phyloP scores from a whole-genome alignment of 2,329 filamentous ascomycete species.

The Spiromastix sp. region DNA sequence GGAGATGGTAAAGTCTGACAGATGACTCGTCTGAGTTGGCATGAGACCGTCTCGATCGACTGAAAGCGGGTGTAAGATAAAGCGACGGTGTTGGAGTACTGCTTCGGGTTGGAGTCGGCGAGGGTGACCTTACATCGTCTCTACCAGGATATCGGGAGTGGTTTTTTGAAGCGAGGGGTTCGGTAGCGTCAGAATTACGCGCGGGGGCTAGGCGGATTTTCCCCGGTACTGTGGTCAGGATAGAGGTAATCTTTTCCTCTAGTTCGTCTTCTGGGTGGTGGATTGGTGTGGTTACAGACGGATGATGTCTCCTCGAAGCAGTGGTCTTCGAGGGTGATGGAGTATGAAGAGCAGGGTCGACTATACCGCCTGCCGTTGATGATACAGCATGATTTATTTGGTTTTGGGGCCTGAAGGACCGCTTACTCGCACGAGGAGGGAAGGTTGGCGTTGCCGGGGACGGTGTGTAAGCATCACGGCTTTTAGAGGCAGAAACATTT shows the following conservation, averaged over 20 bases:
- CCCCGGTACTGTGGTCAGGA: constrained; percentile 66
- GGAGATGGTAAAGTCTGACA: constrained; percentile 87
- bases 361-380: no score
- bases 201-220: constrained; percentile 61
- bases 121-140: constrained; percentile 32
- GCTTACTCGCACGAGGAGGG: constrained; percentile 18
- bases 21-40: constrained; percentile 47
- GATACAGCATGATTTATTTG: constrained; percentile 5
- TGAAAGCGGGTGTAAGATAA: constrained; percentile 51
- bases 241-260: constrained; percentile 68
- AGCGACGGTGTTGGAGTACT: constrained; percentile 57
- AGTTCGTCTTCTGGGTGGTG: constrained; percentile 54
- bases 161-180: constrained; percentile 14
- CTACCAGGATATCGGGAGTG: constrained; percentile 1
- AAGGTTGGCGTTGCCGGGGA: constrained; percentile 6
- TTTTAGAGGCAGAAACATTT: background rate
- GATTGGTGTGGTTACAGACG: constrained; percentile 18
- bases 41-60: constrained; percentile 24
- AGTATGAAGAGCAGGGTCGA: background rate
- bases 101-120: constrained; percentile 32
- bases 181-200: constrained; percentile 26
- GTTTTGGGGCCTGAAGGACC: constrained; percentile 10
- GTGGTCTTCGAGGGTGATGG: background rate
- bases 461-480: constrained; percentile 3
- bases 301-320: no score